Conservation (phyloP, 345 rosid genomes). For the Trapa bicornis region DNA sequence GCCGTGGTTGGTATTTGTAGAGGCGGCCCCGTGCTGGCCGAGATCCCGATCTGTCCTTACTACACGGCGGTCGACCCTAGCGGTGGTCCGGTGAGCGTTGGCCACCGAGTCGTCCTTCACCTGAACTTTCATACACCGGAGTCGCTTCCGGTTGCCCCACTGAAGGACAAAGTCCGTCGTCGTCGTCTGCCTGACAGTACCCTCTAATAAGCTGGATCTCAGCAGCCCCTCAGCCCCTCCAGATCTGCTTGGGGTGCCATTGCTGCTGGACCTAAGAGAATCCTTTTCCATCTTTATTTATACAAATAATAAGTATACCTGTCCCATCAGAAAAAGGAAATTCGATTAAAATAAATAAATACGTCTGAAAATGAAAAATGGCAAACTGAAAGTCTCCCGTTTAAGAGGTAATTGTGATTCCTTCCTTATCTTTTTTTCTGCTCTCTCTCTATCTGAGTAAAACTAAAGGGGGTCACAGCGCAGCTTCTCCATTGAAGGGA, state of each 20-base stretch:
- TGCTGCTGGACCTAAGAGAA: conserved; percentile 16
- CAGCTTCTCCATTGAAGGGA: neutral
- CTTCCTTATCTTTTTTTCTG: neutral
- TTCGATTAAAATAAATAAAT: neutral
- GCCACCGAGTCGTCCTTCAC: conserved; percentile 32
- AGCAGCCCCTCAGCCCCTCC: conserved; percentile 19
- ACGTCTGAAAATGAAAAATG: neutral
- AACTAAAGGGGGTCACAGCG: neutral
- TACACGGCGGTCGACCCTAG: conserved; percentile 42
- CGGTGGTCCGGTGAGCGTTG: conserved; percentile 32
- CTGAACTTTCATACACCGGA: conserved; percentile 62
- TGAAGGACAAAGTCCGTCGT: conserved; percentile 45
- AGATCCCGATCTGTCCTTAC: conserved; percentile 26
- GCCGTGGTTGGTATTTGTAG: conserved; percentile 10
- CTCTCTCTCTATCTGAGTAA: neutral
- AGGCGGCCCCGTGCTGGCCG: conserved; percentile 6
- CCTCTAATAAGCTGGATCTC: conserved; percentile 26
- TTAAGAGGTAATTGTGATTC: conserved; percentile 4
- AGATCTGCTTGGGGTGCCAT: conserved; percentile 14
- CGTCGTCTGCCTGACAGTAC: conserved; percentile 16
- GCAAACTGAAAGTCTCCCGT: neutral
- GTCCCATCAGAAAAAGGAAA: conserved; percentile 6
- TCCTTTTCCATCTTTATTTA: conserved; percentile 35
- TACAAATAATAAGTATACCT: conserved; percentile 1
- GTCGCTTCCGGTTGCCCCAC: conserved; percentile 73